Conservation (phyloP, 352 stramenopile genomes). For the Phytopythium litorale region DNA sequence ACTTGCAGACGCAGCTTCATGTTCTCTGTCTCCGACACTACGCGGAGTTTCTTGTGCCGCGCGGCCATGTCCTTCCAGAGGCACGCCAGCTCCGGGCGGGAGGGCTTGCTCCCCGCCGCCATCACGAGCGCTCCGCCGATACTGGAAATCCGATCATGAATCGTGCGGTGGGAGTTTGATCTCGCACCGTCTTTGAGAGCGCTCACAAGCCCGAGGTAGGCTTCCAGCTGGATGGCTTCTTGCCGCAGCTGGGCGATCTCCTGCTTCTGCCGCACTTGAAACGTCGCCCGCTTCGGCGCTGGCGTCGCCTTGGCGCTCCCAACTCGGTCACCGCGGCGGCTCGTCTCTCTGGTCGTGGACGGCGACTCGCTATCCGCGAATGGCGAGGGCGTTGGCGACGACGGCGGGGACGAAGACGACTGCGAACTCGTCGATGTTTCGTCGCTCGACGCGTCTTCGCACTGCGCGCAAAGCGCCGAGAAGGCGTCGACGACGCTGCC, state of each 20-base stretch:
- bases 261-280: conserved; percentile 19
- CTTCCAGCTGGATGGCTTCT: conserved; percentile 15
- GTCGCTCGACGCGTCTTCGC: background rate
- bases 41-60: conserved; percentile 16
- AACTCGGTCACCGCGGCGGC: background rate
- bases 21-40: conserved; percentile 12
- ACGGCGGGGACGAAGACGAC: background rate
- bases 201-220: conserved; percentile 19
- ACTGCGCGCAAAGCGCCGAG: background rate
- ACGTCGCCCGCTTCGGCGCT: background rate
- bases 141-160: background rate
- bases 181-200: background rate
- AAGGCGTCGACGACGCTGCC: background rate
- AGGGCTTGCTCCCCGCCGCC: background rate
- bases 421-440: background rate
- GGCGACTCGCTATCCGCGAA: background rate
- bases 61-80: conserved; percentile 21
- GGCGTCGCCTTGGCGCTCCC: background rate
- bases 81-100: background rate
- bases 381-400: background rate
- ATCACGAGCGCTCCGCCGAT: background rate
- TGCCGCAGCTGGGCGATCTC: conserved; percentile 24
- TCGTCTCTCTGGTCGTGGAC: background rate
- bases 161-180: background rate
- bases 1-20: background rate